Evolutionary conservation across 176 grass and related monocot species (phyloP), one percentile per base, ranked within the genome.

Genomic region (Melocanna baccifera): DNA sequence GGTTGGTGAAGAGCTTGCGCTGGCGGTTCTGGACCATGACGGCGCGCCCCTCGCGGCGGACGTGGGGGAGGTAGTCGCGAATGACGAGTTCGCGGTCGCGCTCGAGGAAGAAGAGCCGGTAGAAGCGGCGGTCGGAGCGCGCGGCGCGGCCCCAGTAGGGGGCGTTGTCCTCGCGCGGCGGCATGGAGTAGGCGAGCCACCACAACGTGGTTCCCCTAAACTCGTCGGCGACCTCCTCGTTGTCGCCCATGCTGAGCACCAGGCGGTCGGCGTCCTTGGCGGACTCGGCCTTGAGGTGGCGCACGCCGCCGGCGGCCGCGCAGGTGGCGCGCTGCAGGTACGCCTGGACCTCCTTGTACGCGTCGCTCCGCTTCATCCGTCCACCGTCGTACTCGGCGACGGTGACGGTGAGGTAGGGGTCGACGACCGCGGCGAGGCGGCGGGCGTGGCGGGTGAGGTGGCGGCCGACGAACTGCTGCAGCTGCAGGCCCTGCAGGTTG

Each of bases 1-100:
- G 61, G 84, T 90, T 90, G 57, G 78, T 83, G 79, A 78, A 86
- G 56, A 90, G 88, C 79, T 59, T 86, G 18, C 73, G 84, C 83
- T 47, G 71, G 8, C 79, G 88, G 65, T 78, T 78, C 25, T 18
- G 3, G 64, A 86, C 30, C 22, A 69, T 41, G 72, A 61, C 20
- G 63, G 64, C 73, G 57, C 84, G 67, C 0, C 88, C 84, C 45
- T 59, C 7, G 41, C 68, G 56, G 19, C 80, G 30, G 12, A 90
- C 84, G 11, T 86, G 79, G 2, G 32, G 23, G 25, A 90, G 84
- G 73, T 90, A 90, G 1, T 61, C 62, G 1, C 14, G 46, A 25
- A 87, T 4, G 57, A 90, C 74, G 28, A 90, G 57, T 20, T 83
- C 73, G 11, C 84, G 79, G 56, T 90, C 23, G 2, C 79, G 36